These are phyloP conservation scores for Ramalina intermedia DNA, from an alignment of 495 filamentous ascomycete species.

Conservation along the genomic window DNA sequence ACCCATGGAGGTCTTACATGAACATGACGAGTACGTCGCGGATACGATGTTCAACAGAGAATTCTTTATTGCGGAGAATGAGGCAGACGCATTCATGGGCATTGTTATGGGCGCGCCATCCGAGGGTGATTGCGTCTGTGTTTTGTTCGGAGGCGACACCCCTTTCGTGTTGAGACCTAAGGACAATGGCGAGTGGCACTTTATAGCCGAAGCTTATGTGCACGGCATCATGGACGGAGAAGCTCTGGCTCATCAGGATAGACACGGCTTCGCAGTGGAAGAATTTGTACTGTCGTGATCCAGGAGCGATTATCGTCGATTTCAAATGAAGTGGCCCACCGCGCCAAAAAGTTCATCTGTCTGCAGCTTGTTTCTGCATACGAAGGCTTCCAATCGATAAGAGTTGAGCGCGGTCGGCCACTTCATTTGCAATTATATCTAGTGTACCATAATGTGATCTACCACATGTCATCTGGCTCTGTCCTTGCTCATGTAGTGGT, in stretches of 20 bases:
- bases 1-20: not conserved
- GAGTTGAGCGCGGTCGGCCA: too few relatives aligned
- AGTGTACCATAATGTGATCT: too few relatives aligned
- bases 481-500: too few relatives aligned
- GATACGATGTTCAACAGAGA: slow-evolving; percentile 1
- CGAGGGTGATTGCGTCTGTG: slow-evolving; percentile 5
- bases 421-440: too few relatives aligned
- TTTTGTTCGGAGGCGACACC: slow-evolving; percentile 6
- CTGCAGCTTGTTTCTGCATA: too few relatives aligned
- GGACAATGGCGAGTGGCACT: slow-evolving; percentile 1
- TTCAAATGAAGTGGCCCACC: too few relatives aligned
- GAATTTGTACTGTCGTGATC: not conserved
- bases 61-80: not conserved
- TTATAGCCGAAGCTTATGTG: slow-evolving; percentile 4
- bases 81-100: not conserved
- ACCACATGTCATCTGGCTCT: too few relatives aligned
- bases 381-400: too few relatives aligned
- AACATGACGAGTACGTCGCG: not conserved
- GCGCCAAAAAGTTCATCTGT: too few relatives aligned
- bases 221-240: slow-evolving; percentile 10
- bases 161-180: slow-evolving; percentile 8
- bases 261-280: not conserved
- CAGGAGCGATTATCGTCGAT: too few relatives aligned
- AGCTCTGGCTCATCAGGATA: not conserved
- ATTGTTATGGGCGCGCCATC: not conserved